phyloP scores from a whole-genome alignment of 192 early-diverging fungal species.

The Gigaspora rosea region DNA sequence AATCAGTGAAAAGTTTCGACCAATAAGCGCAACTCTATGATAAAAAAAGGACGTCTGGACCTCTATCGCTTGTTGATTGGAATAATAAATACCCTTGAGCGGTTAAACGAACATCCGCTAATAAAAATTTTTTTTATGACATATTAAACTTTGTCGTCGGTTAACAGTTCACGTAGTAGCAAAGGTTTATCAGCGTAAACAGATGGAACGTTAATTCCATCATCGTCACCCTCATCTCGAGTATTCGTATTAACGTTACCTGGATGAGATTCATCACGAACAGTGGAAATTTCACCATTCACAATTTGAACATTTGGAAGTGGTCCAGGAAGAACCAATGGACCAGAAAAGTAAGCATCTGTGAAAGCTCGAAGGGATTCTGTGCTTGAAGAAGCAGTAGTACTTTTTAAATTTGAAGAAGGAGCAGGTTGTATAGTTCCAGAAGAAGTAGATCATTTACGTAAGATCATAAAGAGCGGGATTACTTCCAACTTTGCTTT shows the following conservation, averaged over 20 bases:
- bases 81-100: too few species aligned
- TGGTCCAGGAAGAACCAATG: too few species aligned
- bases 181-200: neutral
- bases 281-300: too few species aligned
- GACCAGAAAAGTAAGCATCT: constrained; percentile 31
- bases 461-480: constrained; percentile 7
- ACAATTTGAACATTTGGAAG: too few species aligned
- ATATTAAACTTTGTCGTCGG: neutral
- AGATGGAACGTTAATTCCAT: neutral
- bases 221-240: neutral
- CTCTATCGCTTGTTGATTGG: too few species aligned
- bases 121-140: too few species aligned
- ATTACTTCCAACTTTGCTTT: constrained; percentile 18
- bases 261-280: neutral
- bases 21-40: too few species aligned
- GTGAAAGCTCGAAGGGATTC: constrained; percentile 21
- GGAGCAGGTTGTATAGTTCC: neutral
- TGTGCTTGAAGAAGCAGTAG: neutral
- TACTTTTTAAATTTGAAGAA: neutral
- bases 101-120: too few species aligned
- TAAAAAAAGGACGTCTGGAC: too few species aligned
- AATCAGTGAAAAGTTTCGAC: too few species aligned
- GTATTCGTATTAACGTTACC: neutral
- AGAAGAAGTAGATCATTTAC: neutral
- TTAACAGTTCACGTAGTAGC: neutral